A percentile compares a stretch with the other conserved stretches of the same genome.
These are phyloP conservation scores for Candida frijolesensis DNA, from an alignment of 1,139 yeast species.

Conservation along the genomic window DNA sequence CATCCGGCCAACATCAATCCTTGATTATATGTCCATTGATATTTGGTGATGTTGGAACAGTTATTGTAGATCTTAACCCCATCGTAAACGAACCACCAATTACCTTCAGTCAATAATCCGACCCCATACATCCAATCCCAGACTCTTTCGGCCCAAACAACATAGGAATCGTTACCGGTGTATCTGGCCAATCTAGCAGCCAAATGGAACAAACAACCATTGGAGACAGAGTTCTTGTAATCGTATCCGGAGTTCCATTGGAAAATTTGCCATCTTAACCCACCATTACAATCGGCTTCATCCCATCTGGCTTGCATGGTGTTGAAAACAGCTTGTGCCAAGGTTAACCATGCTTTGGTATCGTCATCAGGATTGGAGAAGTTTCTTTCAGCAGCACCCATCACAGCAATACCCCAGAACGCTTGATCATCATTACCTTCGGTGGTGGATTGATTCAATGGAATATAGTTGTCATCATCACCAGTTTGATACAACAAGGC, in stretches of 20 bases:
- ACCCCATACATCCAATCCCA: conserved; percentile 81
- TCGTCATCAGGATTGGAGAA: conserved; percentile 60
- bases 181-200: conserved; percentile 87
- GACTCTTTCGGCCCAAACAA: conserved; percentile 75
- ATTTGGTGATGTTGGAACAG: conserved; percentile 60
- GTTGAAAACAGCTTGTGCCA: conserved; percentile 83
- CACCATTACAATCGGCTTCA: conserved; percentile 70
- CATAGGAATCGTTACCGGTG: conserved; percentile 72
- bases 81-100: conserved; percentile 64
- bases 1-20: conserved; percentile 80
- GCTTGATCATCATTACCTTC: conserved; percentile 96
- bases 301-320: conserved; percentile 94
- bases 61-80: conserved; percentile 70
- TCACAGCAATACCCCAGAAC: conserved; percentile 83
- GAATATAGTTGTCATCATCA: conserved; percentile 66
- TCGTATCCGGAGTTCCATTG: conserved; percentile 93
- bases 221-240: conserved; percentile 87
- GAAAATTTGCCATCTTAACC: conserved; percentile 95
- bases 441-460: conserved; percentile 70
- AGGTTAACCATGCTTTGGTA: conserved; percentile 59
- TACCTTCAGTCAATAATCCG: conserved; percentile 53
- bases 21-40: conserved; percentile 88
- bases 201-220: conserved; percentile 86
- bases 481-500: conserved; percentile 73
- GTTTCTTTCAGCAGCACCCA: conserved; percentile 83